Base-by-base conservation (phyloP, 2,329 filamentous ascomycete genomes). In the Capronia coronata region DNA sequence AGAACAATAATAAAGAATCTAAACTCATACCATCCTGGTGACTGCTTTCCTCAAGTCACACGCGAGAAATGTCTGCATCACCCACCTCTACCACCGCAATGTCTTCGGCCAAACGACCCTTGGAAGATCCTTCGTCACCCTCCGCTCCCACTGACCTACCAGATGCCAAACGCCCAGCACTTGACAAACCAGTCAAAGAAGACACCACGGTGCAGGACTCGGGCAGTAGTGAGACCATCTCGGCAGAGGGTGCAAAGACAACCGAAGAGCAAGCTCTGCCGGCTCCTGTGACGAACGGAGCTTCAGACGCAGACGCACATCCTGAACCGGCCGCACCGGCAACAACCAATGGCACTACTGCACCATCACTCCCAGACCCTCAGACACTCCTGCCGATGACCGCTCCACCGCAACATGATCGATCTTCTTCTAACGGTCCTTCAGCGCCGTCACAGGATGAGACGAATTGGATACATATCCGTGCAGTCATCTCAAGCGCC, bases 41-140 rank as follows among this genome's bases (percentile, higher is more conserved):
- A 48, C 43, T 46, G 41, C 41, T 63, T 66, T 65, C 64, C 62
- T 61, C 61, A 40, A 48, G 40, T 39, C 29, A 66, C 63, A 66
- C 63, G 60, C 71, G 79, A 69, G 11, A 37, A 62, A 90, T 90
- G 86, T 89, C 86, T 72, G 78, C 84, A 57, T 88, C 71, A 58
- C 72, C 71, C 48, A 48, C 51, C 18, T 59, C 56, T 58, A 65
- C 63, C 57, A 71, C 68, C 53, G 72, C 68, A 50, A 65, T 73
- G 52, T 68, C 71, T 57, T 73, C 72, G 56, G 68, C 71, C 57
- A 98, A 98, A 80, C 89, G 93, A 65, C 93, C 93, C 54, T 82
- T 98, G 59, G 93, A 98, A 76, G 93, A 97, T 66, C 86, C 91
- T 9, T 97, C 93, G 14, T 98, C 93, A 8, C 93, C 93, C 29